A percentile compares a stretch with the other conserved stretches of the same genome.
Evolutionary conservation across 257 asterid species (phyloP).

Genomic region (Capsicum baccatum): DNA sequence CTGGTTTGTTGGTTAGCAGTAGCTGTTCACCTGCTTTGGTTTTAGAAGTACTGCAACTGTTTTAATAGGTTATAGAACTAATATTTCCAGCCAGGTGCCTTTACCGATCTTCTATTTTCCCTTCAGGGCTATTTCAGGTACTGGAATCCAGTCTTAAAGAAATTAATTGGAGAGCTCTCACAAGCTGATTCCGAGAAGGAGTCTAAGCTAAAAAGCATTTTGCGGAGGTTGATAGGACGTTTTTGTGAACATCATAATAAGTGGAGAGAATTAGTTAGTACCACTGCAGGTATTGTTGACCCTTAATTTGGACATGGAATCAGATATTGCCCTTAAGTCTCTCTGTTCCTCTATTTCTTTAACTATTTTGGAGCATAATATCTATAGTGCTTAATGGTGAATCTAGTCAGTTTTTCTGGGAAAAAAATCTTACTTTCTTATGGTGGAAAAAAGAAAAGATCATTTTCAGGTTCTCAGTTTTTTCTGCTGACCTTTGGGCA

Average conservation of each 20-base stretch:
- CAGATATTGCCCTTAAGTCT: constrained; percentile 27
- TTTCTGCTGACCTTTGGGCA: constrained; percentile 5
- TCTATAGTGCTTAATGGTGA: not conserved
- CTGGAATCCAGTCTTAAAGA: constrained; percentile 82
- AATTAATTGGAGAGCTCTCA: constrained; percentile 69
- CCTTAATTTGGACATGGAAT: constrained; percentile 32
- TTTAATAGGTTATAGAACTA: not conserved
- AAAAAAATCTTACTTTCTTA: not conserved
- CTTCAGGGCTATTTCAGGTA: constrained; percentile 86
- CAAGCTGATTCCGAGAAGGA: constrained; percentile 91
- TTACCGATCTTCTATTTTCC: constrained; percentile 6
- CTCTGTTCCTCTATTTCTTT: not conserved
- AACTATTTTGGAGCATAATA: constrained; percentile 22
- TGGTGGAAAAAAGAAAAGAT: constrained; percentile 13
- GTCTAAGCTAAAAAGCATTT: constrained; percentile 77
- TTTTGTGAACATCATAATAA: constrained; percentile 74
- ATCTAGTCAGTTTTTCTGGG: not conserved
- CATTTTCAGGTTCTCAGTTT: not conserved
- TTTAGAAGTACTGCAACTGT: not conserved
- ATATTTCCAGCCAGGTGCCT: constrained; percentile 7
- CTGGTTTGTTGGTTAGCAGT: constrained; percentile 11
- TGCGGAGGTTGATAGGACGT: constrained; percentile 75
- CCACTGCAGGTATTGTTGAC: constrained; percentile 69
- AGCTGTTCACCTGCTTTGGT: not conserved
- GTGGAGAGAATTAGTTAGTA: constrained; percentile 87